These are phyloP conservation scores for Colletotrichum falcatum DNA, from an alignment of 2,329 filamentous ascomycete species.

Conservation along the genomic window DNA sequence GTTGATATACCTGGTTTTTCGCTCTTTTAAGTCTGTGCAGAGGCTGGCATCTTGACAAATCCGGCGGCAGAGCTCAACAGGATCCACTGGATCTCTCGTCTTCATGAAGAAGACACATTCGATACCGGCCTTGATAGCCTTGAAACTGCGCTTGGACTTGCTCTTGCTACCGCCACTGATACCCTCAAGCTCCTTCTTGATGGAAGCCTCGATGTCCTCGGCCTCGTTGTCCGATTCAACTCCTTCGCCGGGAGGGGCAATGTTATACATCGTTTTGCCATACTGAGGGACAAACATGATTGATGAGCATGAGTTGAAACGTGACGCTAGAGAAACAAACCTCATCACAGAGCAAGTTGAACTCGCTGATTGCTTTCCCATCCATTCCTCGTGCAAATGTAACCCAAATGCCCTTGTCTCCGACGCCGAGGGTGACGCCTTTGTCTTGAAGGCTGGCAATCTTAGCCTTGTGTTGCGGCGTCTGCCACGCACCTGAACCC, in stretches of 20 bases:
- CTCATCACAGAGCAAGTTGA: constrained; percentile 74
- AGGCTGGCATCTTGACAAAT: constrained; percentile 67
- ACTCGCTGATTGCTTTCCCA: constrained; percentile 75
- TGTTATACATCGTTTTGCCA: constrained; percentile 70
- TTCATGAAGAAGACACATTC: constrained; percentile 74
- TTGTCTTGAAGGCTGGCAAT: constrained; percentile 54
- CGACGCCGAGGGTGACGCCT: constrained; percentile 68
- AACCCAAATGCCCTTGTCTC: constrained; percentile 81
- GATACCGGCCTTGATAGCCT: constrained; percentile 65
- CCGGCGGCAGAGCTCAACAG: constrained; percentile 63
- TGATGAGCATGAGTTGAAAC: neutral
- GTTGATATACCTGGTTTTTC: constrained; percentile 70
- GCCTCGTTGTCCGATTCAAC: constrained; percentile 55
- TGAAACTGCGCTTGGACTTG: constrained; percentile 62
- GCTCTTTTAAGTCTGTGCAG: constrained; percentile 55
- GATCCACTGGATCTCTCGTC: constrained; percentile 66
- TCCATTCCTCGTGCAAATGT: constrained; percentile 81
- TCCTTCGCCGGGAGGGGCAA: constrained; percentile 53
- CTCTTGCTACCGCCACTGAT: constrained; percentile 60
- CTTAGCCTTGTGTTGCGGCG: constrained; percentile 68
- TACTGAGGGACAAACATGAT: constrained; percentile 62
- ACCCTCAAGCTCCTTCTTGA: constrained; percentile 76
- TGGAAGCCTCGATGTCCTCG: constrained; percentile 79
- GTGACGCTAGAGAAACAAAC: constrained; percentile 55
- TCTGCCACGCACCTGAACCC: constrained; percentile 70